Base-by-base conservation (phyloP, 371 early-diverging fungal species). In the Batkoa obscura region DNA sequence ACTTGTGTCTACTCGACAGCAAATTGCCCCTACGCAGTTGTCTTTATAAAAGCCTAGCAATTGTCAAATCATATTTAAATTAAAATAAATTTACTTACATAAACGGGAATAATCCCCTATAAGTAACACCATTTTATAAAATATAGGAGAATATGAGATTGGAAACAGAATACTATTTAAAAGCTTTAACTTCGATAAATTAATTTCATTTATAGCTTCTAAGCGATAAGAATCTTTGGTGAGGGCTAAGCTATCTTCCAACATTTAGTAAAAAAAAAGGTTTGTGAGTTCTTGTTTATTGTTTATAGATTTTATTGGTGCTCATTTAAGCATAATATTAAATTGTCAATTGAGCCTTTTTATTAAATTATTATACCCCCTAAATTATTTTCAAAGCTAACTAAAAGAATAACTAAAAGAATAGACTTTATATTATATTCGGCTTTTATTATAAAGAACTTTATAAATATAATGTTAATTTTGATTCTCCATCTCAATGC, bases 151-250 rank as follows among this genome's bases (percentile, higher is more conserved):
- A 68, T 94, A 96, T 31, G 66, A 59, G 15, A 96, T 84, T 17
- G 97, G 97, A 59, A 94, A 90, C 42, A 94, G 68, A 6, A 75
- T 75, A 1, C 71, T 58, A 66, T 94, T 90, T 50, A 96, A 74
- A 42, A n/a, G n/a, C n/a, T n/a, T n/a, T n/a, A n/a, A n/a, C n/a
- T n/a, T n/a, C n/a, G n/a, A n/a, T n/a, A n/a, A n/a, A n/a, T n/a
- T n/a, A n/a, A n/a, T n/a, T n/a, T n/a, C n/a, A n/a, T n/a, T n/a
- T n/a, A n/a, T n/a, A n/a, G n/a, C n/a, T n/a, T n/a, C n/a, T n/a
- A n/a, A n/a, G n/a, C n/a, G n/a, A n/a, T n/a, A n/a, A n/a, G n/a
- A n/a, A n/a, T n/a, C n/a, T n/a, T n/a, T n/a, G n/a, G n/a, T n/a
- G n/a, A n/a, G n/a, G n/a, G n/a, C n/a, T n/a, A n/a, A n/a, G n/a